Evolutionary conservation across 2,329 filamentous ascomycete species (phyloP).

Genomic region (Laburnicola sp.): DNA sequence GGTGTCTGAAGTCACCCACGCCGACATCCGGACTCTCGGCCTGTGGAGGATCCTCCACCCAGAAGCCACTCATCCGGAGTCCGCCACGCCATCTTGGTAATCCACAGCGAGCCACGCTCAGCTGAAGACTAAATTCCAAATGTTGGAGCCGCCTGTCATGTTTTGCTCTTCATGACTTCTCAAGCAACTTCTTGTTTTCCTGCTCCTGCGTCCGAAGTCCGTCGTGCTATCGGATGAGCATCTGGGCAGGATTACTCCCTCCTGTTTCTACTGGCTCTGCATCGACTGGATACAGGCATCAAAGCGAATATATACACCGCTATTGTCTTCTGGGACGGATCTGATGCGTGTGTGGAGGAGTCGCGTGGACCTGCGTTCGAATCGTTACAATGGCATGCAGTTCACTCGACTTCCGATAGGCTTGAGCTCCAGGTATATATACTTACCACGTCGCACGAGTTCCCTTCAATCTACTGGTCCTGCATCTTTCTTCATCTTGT

Average conservation of each 20-base stretch:
- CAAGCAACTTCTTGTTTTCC: neutral
- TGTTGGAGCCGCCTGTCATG: neutral
- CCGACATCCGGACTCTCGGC: neutral
- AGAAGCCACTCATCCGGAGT: neutral
- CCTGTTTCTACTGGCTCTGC: no score
- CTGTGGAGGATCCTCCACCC: neutral
- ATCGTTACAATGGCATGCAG: no score
- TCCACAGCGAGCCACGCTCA: neutral
- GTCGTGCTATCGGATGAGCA: neutral
- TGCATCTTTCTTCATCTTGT: no score
- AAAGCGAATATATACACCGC: no score
- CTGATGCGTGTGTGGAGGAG: no score
- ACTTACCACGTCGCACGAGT: no score
- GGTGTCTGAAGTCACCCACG: neutral
- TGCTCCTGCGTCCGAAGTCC: neutral
- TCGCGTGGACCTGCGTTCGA: no score
- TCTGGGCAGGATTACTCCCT: neutral
- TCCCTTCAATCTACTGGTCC: no score
- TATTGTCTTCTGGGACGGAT: no score
- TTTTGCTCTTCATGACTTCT: neutral
- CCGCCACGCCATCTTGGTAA: neutral
- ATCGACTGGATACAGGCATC: no score
- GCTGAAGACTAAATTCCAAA: neutral
- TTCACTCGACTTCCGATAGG: no score
- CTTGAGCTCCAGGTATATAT: no score